A percentile compares a stretch with the other conserved stretches of the same genome.
Evolutionary conservation across 768 basidiomycete species (phyloP).

Genomic region (Tephrocybe rancida): DNA sequence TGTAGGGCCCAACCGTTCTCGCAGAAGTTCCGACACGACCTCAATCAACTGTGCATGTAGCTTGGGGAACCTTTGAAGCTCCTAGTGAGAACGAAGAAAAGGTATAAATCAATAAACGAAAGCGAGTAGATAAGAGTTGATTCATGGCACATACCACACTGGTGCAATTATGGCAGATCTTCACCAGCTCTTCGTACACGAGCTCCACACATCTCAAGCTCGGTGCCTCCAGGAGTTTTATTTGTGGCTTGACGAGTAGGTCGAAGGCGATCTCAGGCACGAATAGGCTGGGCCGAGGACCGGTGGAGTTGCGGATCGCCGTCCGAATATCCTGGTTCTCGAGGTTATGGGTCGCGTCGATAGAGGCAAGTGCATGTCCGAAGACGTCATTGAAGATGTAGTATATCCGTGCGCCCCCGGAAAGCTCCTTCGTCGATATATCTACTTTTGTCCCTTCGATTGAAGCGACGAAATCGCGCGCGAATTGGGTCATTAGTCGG

Average conservation of each 20-base stretch:
- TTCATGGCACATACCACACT: constrained; percentile 59
- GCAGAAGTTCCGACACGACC: constrained; percentile 92
- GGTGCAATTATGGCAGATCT: constrained; percentile 99
- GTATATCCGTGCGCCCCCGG: constrained; percentile 96
- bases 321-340: constrained; percentile 96
- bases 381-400: constrained; percentile 99
- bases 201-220: constrained; percentile 95
- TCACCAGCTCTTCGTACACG: constrained; percentile 98
- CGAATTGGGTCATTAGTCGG: constrained; percentile 98
- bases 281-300: constrained; percentile 93
- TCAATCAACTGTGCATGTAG: constrained; percentile 94
- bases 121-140: constrained; percentile 8
- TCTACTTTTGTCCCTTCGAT: constrained; percentile 97
- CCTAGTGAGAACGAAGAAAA: constrained; percentile 47
- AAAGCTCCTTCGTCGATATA: constrained; percentile 97
- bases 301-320: constrained; percentile 97
- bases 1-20: constrained; percentile 94
- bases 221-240: constrained; percentile 93
- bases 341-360: constrained; percentile 90
- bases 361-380: constrained; percentile 85
- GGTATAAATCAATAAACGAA: neutral
- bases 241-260: constrained; percentile 95
- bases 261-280: constrained; percentile 98
- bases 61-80: constrained; percentile 93
- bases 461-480: constrained; percentile 93